phyloP scores from a whole-genome alignment of 2,329 filamentous ascomycete species.

The Ceratocystis diversiconidia region DNA sequence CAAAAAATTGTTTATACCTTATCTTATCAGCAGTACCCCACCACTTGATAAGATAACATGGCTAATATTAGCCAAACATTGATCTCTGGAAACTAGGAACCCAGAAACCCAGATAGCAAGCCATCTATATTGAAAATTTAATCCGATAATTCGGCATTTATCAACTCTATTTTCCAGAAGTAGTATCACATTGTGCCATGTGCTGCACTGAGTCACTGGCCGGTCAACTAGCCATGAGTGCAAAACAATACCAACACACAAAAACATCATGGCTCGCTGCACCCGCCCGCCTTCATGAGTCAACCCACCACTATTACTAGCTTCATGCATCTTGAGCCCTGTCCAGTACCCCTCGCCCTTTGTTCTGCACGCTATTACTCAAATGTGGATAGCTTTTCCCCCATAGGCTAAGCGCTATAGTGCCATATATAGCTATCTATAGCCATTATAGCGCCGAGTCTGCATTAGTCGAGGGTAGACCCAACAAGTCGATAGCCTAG shows the following conservation, averaged over 20 bases:
- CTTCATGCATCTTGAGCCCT: not conserved
- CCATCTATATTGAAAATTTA: no score
- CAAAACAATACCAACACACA: not conserved
- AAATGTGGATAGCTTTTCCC: not conserved
- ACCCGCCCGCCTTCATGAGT: not conserved
- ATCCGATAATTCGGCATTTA: no score
- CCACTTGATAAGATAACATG: not conserved
- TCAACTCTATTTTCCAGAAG: no score
- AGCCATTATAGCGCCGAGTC: not conserved
- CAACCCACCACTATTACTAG: not conserved
- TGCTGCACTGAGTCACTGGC: no score
- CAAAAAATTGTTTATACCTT: not conserved
- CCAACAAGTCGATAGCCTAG: not conserved
- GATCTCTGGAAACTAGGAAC: not conserved
- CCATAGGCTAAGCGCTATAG: not conserved
- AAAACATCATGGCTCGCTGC: not conserved
- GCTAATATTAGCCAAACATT: no score
- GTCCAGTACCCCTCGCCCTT: not conserved
- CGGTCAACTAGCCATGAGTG: no score
- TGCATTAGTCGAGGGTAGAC: not conserved
- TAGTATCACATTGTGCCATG: no score
- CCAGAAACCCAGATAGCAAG: not conserved
- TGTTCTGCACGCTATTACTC: not conserved
- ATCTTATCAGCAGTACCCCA: slow-evolving; percentile 11
- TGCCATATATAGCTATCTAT: not conserved